Conservation (phyloP, 805 yeast genomes). For the Kodamaea sagamina region DNA sequence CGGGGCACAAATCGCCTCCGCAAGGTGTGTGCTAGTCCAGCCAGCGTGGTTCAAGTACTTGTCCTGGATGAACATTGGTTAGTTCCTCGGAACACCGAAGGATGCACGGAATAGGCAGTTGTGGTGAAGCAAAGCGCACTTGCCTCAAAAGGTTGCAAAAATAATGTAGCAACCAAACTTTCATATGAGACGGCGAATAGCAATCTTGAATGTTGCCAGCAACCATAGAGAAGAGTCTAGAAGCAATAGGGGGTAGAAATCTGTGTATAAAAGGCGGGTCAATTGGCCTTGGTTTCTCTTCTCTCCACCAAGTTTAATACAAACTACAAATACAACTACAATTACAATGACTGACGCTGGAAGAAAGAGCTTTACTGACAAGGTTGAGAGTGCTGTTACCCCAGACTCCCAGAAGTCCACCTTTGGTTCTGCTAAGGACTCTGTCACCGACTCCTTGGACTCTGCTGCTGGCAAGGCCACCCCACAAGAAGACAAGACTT, state of each 20-base stretch:
- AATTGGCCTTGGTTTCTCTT: neutral
- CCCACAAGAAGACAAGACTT: constrained; percentile 38
- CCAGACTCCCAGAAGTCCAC: constrained; percentile 46
- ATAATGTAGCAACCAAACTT: constrained; percentile 4
- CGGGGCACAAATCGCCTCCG: constrained; percentile 51
- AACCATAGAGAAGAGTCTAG: neutral
- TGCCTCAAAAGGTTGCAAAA: too few relatives aligned
- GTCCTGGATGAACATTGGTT: constrained; percentile 33
- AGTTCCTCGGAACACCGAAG: neutral
- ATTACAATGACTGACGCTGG: constrained; percentile 43
- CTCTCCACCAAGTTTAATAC: constrained; percentile 2
- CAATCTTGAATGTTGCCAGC: constrained; percentile 2
- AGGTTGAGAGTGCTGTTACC: constrained; percentile 37
- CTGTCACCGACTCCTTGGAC: constrained; percentile 39
- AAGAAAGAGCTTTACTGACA: constrained; percentile 44
- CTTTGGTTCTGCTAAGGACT: constrained; percentile 39
- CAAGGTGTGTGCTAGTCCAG: constrained; percentile 74
- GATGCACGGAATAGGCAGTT: neutral
- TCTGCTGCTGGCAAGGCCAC: constrained; percentile 39
- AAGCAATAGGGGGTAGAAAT: neutral
- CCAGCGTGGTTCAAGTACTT: constrained; percentile 86
- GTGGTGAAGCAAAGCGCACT: neutral
- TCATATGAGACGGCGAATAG: constrained; percentile 5
- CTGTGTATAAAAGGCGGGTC: constrained; percentile 5
- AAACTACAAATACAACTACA: constrained; percentile 11